Base-by-base conservation (phyloP, 129 eudicot genomes). In the Ambrosia artemisiifolia region DNA sequence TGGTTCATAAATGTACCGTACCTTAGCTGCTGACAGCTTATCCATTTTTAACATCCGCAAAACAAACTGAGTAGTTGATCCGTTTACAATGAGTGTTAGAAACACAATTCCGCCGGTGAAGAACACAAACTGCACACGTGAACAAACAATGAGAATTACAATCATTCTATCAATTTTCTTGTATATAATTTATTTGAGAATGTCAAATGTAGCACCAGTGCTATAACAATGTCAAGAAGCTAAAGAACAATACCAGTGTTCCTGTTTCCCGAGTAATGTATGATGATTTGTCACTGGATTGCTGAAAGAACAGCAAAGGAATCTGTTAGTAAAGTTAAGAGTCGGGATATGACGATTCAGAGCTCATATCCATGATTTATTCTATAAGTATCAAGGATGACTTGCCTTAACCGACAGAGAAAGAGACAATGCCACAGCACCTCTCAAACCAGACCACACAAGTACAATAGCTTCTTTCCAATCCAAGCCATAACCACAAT, bases 391-490 rank as follows among this genome's bases (percentile, higher is more conserved):
- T 33, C 0, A 50, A 71, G 54, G 67, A 65, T 11, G 62, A 87
- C 91, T 80, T 83, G 65, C 98, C 96, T 93, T 85, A 76, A 93
- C 88, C 17, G 98, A 89, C 66, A 93, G 78, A 30, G 98, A 87
- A 65, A 93, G 98, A 11, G 98, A 75, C 77, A 93, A 79, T 57
- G 98, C 92, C 35, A 93, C 98, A 33, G 98, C 96, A 59, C 98
- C 98, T 51, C 98, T 89, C 72, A 93, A 72, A 62, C 98, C 96
- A 74, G 96, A 82, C 98, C 96, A 93, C 10, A 84, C 80, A 56
- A 93, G 88, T 73, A 93, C 80, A 67, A 67, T 68, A 60, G 96
- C 98, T 82, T 93, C 98, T 84, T 83, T 93, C 98, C 96, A 93
- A 63, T 93, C 91, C 80, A 93, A 69, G 49, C 98, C 98, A 79